Evolutionary conservation across 352 stramenopile species (phyloP), one percentile per base, ranked within the genome.

Genomic region (Plasmopara muralis): DNA sequence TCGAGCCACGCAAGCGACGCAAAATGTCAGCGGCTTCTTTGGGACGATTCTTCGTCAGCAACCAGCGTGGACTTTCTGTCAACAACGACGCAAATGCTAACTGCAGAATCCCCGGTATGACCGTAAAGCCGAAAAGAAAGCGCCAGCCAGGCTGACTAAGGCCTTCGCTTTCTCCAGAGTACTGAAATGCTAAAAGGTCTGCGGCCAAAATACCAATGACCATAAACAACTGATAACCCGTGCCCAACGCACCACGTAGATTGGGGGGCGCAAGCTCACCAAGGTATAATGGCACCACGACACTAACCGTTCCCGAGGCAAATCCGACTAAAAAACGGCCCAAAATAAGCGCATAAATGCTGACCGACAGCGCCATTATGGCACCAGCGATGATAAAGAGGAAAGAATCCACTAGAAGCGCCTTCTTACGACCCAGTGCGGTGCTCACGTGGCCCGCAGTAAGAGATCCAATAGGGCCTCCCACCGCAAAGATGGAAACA

Each of bases 11-110:
- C 33, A 88, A 51, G 14, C 73, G 62, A 18, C 77, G 72, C 49
- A 88, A 40, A 46, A 88, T 85, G 50, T 88, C 75, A 15, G 72
- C 77, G 0, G 77, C 77, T 49, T 88, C 77, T 54, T 88, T 88
- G 29, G 75, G 77, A 7, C 60, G 66, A 56, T 88, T 86, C 64
- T 88, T 82, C 15, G 72, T 86, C 42, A 88, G 53, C 40, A 88
- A 40, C 77, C 77, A 88, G 51, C 77, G 77, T 35, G 77, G 77
- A 62, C 66, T 81, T 56, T 88, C 77, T 0, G 75, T 85, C 16
- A 88, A 54, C 37, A 86, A 56, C 38, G 77, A 82, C 7, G 75
- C 71, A 15, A 88, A 45, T 16, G 72, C 71, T 14, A 88, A 57
- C 47, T 88, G 77, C 31, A 88, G 38, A n/a, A 88, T 66, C 4